Conservation (phyloP, 2,329 filamentous ascomycete genomes). For the Fusarium scirpi region DNA sequence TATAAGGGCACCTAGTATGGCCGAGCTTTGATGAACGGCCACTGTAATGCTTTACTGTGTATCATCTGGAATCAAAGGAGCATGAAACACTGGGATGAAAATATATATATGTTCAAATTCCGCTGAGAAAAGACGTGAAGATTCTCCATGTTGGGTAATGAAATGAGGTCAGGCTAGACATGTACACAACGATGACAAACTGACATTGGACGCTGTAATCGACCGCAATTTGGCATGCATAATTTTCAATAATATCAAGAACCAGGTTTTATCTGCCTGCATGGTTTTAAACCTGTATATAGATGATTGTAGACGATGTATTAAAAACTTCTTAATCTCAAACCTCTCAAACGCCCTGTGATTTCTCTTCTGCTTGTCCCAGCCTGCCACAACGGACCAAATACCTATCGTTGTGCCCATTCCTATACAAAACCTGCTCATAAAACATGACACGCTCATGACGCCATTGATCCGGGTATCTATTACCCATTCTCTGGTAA, state of each 20-base stretch:
- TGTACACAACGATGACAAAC: background rate
- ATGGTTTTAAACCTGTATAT: conserved; percentile 1
- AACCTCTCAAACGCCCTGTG: conserved; percentile 22
- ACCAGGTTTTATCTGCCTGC: background rate
- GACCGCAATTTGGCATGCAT: background rate
- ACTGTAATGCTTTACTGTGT: conserved; percentile 45
- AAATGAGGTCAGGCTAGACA: background rate
- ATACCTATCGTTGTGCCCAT: background rate
- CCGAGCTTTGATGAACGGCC: conserved; percentile 39
- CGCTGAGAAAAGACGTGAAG: background rate
- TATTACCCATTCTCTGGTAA: background rate
- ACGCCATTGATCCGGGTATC: conserved; percentile 35
- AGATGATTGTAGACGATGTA: background rate
- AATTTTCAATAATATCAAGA: background rate
- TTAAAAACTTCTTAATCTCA: background rate
- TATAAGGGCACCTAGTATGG: conserved; percentile 28
- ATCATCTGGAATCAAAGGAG: conserved; percentile 48
- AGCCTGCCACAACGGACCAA: background rate
- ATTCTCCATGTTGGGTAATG: background rate
- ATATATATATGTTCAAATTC: conserved; percentile 43
- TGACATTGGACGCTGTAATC: background rate
- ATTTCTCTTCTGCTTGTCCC: conserved; percentile 7
- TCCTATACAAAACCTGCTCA: conserved; percentile 7
- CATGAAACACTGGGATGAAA: conserved; percentile 42
- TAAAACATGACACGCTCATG: conserved; percentile 6